Conservation (phyloP, 139 green algal genomes). For the Marvania coccoides region DNA sequence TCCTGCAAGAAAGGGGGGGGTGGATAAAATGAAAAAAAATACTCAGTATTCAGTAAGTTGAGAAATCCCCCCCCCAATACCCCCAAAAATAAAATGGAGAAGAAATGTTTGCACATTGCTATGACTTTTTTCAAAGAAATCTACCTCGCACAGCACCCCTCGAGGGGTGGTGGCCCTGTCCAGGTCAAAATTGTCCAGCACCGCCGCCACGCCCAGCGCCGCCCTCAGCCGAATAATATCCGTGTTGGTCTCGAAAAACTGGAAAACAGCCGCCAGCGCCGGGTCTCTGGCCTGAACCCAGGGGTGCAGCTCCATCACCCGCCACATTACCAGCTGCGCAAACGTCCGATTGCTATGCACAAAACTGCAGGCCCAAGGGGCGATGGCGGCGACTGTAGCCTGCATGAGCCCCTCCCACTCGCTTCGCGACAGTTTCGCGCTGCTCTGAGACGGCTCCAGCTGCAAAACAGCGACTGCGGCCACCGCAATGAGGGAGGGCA, state of each 20-base stretch:
- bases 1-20: neutral
- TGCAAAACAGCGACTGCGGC: constrained; percentile 10
- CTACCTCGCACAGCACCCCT: constrained; percentile 17
- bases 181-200: constrained; percentile 12
- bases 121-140: neutral
- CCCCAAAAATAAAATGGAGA: no score
- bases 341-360: constrained; percentile 50
- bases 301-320: constrained; percentile 34
- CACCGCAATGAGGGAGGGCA: constrained; percentile 44
- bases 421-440: neutral
- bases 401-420: constrained; percentile 8
- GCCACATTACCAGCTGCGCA: constrained; percentile 25
- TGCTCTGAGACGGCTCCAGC: neutral
- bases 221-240: constrained; percentile 22
- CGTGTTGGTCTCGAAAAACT: constrained; percentile 31
- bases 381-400: constrained; percentile 10
- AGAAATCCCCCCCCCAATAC: neutral
- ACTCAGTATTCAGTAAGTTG: neutral
- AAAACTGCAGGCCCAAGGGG: constrained; percentile 64
- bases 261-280: constrained; percentile 4
- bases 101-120: no score
- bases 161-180: neutral
- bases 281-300: neutral
- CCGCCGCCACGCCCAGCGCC: constrained; percentile 1
- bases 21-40: neutral